Evolutionary conservation across 148 eudicot genomes (phyloP), one percentile per base, ranked within the genome.

Genomic region (Simmondsia chinensis): DNA sequence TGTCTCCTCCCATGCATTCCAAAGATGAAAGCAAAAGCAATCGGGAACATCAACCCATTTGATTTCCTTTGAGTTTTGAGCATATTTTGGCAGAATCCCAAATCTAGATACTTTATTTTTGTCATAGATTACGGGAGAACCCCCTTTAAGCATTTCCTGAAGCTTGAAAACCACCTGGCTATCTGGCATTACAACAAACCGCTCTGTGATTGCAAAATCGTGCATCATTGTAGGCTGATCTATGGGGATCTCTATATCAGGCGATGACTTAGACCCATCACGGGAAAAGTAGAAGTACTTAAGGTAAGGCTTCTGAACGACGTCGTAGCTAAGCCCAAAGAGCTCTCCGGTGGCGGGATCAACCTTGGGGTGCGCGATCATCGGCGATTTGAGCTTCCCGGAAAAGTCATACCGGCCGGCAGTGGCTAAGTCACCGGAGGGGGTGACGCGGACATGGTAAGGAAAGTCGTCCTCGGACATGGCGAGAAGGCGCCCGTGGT

Each of bases 1-100:
- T 0, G 75, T 71, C 25, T 87, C 93, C 39, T 87, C 96, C 96
- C 96, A 87, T 3, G 96, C 79, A 20, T 87, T 87, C 94, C 96
- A 87, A 2, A 87, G 70, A 20, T 87, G 96, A 51, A 87, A 87
- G 63, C 96, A 87, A 56, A 87, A 87, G 58, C 96, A 87, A 37
- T 76, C 84, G 0, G 84, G 87, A 0, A 63, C 85, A 14, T 82
- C 93, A 0, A 82, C 51, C 96, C 96, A 87, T 40, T 76, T 79
- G 6, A 87, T 82, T 7, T 31, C 58, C 0, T 53, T 43, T 1
- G 65, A 49, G 30, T 69, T 48, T 0, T 9, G 22, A 0, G 96
- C 79, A 21, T 79, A 60, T 25, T 79, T 82, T 2, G 62, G 51
- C 12, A 87, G 46, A 16, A 87, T 61, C 0, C 96, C 96, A 3